Percentiles rank a stretch among this genome's conserved stretches.
Conservation (phyloP, 106 monocot genomes). For the Allium sativum region DNA sequence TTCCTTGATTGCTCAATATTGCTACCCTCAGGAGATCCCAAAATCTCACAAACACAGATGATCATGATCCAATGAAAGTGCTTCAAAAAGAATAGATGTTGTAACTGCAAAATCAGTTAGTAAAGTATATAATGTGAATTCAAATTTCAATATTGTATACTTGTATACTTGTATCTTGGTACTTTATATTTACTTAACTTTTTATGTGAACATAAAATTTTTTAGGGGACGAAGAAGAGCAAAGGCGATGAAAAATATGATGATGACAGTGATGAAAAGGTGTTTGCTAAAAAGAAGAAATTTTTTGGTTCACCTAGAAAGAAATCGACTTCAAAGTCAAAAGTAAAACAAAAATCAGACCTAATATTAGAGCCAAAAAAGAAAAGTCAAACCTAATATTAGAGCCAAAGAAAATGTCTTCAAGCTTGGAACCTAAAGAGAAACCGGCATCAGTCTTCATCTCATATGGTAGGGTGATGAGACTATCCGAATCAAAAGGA, state of each 20-base stretch:
- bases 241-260: slow-evolving; percentile 8
- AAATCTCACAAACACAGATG: slow-evolving; percentile 11
- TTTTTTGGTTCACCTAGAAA: slow-evolving; percentile 15
- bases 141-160: not conserved
- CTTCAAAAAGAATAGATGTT: slow-evolving; percentile 9
- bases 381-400: no score
- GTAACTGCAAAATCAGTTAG: not conserved
- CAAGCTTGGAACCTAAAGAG: no score
- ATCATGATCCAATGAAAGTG: not conserved
- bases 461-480: no score
- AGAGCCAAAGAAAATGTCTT: no score
- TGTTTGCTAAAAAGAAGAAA: slow-evolving; percentile 67
- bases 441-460: no score
- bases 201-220: not conserved
- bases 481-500: no score
- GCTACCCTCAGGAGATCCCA: not conserved
- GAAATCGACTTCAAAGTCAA: slow-evolving; percentile 21
- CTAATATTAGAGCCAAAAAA: no score
- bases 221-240: slow-evolving; percentile 10
- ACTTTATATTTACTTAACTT: not conserved
- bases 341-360: slow-evolving; percentile 26
- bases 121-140: not conserved
- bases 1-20: no score
- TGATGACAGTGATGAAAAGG: slow-evolving; percentile 41
- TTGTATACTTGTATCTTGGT: not conserved